Conservation (phyloP, 495 filamentous ascomycete species). For the Penicillium chermesinum region DNA sequence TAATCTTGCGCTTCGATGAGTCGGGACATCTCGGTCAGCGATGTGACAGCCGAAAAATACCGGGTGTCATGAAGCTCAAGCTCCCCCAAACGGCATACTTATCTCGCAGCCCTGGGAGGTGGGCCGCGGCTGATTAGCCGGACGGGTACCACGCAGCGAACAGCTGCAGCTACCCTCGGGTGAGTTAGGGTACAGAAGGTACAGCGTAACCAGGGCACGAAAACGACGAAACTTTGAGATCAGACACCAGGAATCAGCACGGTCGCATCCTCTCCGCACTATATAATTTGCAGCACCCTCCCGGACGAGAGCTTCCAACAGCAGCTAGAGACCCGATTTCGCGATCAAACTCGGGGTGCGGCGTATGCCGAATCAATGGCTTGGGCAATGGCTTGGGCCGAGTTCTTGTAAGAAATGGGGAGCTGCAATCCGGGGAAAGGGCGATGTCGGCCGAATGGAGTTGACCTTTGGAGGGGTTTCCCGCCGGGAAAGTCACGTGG, state of each 20-base stretch:
- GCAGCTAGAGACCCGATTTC: conserved; percentile 3
- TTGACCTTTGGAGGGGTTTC: conserved; percentile 14
- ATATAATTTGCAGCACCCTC: conserved; percentile 9
- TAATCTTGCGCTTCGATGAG: conserved; percentile 5
- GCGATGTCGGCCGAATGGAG: conserved; percentile 35
- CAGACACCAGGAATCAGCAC: not conserved
- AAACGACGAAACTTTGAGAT: conserved; percentile 1
- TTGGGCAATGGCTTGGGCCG: not conserved
- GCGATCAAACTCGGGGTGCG: conserved; percentile 20
- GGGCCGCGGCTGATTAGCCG: conserved; percentile 17
- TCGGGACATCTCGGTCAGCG: conserved; percentile 9
- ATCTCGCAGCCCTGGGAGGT: too few relatives aligned
- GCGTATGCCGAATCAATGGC: conserved; percentile 18
- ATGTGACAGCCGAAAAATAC: not conserved
- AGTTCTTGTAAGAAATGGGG: not conserved
- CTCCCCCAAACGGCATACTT: not conserved
- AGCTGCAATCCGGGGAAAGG: conserved; percentile 4
- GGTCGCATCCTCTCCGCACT: not conserved
- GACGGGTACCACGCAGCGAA: conserved; percentile 3
- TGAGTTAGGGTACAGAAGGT: conserved; percentile 20
- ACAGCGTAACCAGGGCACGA: not conserved
- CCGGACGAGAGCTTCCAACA: conserved; percentile 9
- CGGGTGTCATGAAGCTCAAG: conserved; percentile 1
- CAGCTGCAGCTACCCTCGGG: conserved; percentile 9
- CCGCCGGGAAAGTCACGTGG: conserved; percentile 31